Evolutionary conservation across 768 basidiomycete genomes (phyloP), one percentile per base, ranked within the genome.

Genomic region (Auricularia heimuer): DNA sequence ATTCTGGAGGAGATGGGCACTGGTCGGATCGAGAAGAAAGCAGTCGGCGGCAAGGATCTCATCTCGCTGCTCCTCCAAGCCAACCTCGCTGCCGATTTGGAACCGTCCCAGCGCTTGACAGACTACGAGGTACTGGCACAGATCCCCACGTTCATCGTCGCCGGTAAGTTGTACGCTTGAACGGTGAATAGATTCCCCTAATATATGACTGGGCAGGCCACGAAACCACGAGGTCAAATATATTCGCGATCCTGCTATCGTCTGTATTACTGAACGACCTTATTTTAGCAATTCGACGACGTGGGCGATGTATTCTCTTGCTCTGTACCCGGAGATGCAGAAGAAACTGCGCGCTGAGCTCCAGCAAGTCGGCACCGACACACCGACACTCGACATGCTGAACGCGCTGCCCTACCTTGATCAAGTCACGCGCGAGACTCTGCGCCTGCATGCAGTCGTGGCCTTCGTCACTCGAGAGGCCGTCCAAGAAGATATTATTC

Each of bases 251-350:
- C 29, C 29, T 29, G 29, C 29, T 29, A 2, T 29, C 29, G 2
- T 29, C 29, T 29, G 29, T 29, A 3, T 29, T 29, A 29, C 29
- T 29, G 29, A 29, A 29, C 3, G 29, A 29, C 2, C 29, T 29
- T 29, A 29, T 29, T 29, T 69, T 6, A 65, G 69, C 10, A 68
- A 68, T 4, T 66, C 62, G 18, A 64, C 64, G 1, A 65, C 70
- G 14, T 78, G 77, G 76, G 70, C 73, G 10, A 66, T 78, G 8
- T 76, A 74, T 66, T 66, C 70, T 11, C 69, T 80, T 10, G 67
- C 73, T 7, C 67, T 69, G 54, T 54, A 73, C 64, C 74, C 73
- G 1, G 73, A 73, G 1, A 62, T 73, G 12, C 78, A 79, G 66
- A 69, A 69, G 33, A 71, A 72, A 61, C 72, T 79, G 0, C 71